Evolutionary conservation across 352 stramenopile species (phyloP).

Genomic region (Globisporangium polare): DNA sequence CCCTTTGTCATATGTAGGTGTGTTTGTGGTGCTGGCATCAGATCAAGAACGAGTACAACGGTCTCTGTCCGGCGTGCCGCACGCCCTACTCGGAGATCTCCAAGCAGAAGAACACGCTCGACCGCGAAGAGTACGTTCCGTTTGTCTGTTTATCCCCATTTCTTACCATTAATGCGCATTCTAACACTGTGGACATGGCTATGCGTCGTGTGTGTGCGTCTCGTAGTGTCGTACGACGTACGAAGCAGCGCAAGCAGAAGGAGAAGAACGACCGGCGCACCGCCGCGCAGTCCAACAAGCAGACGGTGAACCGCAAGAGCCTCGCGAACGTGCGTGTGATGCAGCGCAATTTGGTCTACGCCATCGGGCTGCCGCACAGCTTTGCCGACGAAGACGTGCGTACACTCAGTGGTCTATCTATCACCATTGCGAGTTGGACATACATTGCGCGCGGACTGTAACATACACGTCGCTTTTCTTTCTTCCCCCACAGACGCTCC

Average conservation of each 20-base stretch:
- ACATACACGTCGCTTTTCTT: neutral
- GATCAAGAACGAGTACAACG: conserved; percentile 99
- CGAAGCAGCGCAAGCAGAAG: conserved; percentile 82
- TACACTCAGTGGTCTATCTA: neutral
- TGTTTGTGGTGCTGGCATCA: conserved; percentile 99
- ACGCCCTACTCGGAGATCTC: conserved; percentile 93
- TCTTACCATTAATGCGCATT: neutral
- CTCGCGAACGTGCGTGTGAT: conserved; percentile 91
- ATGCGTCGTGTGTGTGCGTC: neutral
- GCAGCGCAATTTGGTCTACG: conserved; percentile 94
- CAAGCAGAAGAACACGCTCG: conserved; percentile 90
- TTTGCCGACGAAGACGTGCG: conserved; percentile 80
- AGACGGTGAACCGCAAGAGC: conserved; percentile 68
- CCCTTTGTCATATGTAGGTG: conserved; percentile 40
- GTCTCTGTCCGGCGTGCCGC: conserved; percentile 97
- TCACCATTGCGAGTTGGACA: neutral
- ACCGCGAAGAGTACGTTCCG: conserved; percentile 89
- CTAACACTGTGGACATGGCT: neutral
- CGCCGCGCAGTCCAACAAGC: conserved; percentile 30
- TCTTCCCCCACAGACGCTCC: conserved; percentile 42
- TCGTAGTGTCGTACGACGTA: conserved; percentile 62
- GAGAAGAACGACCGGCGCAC: conserved; percentile 79
- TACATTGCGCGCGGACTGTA: neutral
- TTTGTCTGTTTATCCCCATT: neutral
- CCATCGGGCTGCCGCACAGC: conserved; percentile 86